Evolutionary conservation across 768 basidiomycete genomes (phyloP).

Genomic region (Trametes maxima): DNA sequence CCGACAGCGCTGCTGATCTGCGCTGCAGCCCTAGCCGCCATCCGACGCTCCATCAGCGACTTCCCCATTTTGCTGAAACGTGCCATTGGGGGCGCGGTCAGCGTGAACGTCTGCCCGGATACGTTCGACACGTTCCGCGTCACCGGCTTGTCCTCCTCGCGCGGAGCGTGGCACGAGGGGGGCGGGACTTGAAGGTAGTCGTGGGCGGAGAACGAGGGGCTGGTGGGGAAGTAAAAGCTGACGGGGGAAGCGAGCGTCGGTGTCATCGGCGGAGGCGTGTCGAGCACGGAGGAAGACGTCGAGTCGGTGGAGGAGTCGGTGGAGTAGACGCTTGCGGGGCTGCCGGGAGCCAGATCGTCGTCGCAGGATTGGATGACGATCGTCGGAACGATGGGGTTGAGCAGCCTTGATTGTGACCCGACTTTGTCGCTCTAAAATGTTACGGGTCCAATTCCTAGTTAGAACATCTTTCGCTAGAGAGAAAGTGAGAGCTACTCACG

Average conservation of each 20-base stretch:
- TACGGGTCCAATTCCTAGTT: constrained; percentile 17
- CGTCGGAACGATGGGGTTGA: not conserved
- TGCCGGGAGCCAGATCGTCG: constrained; percentile 4
- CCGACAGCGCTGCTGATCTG: not conserved
- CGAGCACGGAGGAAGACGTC: not conserved
- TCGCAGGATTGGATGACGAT: constrained; percentile 15
- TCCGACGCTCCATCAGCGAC: not conserved
- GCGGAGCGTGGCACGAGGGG: constrained; percentile 16
- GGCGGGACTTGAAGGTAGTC: constrained; percentile 18
- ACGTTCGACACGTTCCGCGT: constrained; percentile 9
- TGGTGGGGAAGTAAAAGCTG: constrained; percentile 18
- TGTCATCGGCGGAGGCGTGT: constrained; percentile 10
- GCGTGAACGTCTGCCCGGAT: constrained; percentile 12
- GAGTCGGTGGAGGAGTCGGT: not conserved
- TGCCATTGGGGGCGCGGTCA: not conserved
- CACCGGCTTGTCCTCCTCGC: constrained; percentile 10
- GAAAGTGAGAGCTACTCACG: not conserved
- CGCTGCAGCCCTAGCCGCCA: not conserved
- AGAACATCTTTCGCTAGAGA: not conserved
- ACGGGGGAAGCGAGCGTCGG: constrained; percentile 10
- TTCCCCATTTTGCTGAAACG: not conserved
- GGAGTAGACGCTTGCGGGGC: constrained; percentile 16
- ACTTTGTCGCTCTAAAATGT: not conserved
- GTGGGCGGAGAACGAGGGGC: constrained; percentile 3
- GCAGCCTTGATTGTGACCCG: constrained; percentile 9